Percentiles rank a stretch among this genome's conserved stretches.
These are phyloP conservation scores for Emericellopsis atlantica DNA, from an alignment of 2,329 filamentous ascomycete genomes.

Conservation along the genomic window DNA sequence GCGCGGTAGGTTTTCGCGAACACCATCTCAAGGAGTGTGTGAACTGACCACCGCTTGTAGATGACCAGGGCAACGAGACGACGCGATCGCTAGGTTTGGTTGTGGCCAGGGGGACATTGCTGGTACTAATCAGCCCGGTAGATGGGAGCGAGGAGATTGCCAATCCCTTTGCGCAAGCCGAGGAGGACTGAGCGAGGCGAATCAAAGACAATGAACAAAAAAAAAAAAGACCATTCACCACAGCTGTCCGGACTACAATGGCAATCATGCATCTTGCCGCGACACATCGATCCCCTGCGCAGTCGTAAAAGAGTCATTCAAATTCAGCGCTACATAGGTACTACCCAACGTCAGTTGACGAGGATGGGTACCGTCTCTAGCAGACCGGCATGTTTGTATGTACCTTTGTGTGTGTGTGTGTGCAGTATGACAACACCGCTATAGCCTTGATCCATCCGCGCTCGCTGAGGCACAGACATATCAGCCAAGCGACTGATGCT, in stretches of 20 bases:
- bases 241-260: not conserved
- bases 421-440: too few species aligned
- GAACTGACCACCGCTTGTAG: constrained; percentile 30
- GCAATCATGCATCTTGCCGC: not conserved
- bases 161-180: constrained; percentile 76
- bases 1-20: constrained; percentile 45
- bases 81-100: constrained; percentile 73
- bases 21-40: not conserved
- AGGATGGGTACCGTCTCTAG: too few species aligned
- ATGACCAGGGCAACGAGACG: constrained; percentile 84
- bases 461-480: too few species aligned
- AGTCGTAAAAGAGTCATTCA: too few species aligned
- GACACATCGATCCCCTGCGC: not conserved
- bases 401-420: too few species aligned
- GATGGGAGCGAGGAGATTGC: constrained; percentile 93
- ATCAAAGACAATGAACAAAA: not conserved
- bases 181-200: constrained; percentile 35
- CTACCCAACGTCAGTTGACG: too few species aligned
- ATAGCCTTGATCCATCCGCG: too few species aligned
- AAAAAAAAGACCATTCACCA: not conserved
- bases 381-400: too few species aligned
- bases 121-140: constrained; percentile 84
- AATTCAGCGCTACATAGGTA: too few species aligned
- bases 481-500: too few species aligned
- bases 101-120: constrained; percentile 80